Evolutionary conservation across 2,329 filamentous ascomycete species (phyloP).

Genomic region (Aspergillus oerlinghausenensis): DNA sequence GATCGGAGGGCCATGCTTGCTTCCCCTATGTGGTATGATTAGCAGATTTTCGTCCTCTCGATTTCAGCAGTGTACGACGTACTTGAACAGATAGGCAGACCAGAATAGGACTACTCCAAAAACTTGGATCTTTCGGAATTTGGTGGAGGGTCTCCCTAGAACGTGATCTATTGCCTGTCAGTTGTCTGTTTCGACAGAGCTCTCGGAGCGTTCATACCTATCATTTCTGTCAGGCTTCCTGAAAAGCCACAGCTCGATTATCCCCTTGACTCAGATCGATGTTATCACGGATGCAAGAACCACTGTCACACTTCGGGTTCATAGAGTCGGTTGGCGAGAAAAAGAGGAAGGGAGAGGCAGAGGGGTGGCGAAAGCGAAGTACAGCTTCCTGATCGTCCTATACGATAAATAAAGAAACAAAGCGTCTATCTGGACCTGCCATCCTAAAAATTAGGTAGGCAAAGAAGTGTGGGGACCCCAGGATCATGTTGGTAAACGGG

Average conservation of each 20-base stretch:
- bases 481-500: background rate
- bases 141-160: constrained; percentile 80
- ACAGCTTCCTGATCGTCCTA: background rate
- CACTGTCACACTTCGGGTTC: background rate
- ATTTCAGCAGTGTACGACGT: constrained; percentile 19
- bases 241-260: background rate
- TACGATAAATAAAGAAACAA: background rate
- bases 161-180: constrained; percentile 65
- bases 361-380: background rate
- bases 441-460: background rate
- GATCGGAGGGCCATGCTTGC: constrained; percentile 71
- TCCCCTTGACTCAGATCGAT: background rate
- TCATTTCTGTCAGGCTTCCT: constrained; percentile 22
- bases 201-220: constrained; percentile 20
- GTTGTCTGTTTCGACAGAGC: constrained; percentile 3
- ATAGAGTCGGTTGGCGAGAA: background rate
- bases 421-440: background rate
- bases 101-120: constrained; percentile 88
- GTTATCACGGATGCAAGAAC: background rate
- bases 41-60: background rate
- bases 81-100: constrained; percentile 78
- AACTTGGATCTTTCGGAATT: constrained; percentile 89
- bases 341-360: background rate
- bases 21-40: constrained; percentile 53
- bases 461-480: background rate